phyloP scores from a whole-genome alignment of 805 yeast genomes.

The Saccharomycopsis selenospora region DNA sequence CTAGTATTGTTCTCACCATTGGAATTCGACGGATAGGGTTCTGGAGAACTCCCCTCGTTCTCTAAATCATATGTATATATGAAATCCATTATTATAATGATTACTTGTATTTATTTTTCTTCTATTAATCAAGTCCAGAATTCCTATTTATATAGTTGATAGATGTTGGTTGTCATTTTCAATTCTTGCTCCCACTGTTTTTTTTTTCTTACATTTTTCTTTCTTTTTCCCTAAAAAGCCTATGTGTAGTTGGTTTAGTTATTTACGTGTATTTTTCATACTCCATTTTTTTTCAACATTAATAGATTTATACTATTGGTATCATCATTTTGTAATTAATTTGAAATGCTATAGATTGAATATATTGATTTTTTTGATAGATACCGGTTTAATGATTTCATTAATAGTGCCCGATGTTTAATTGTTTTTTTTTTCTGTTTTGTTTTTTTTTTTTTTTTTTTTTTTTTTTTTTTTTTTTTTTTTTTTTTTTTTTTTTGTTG shows the following conservation, averaged over 20 bases:
- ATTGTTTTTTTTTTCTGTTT: too few species aligned
- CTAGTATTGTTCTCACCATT: background rate
- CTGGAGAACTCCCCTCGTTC: background rate
- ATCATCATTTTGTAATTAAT: too few species aligned
- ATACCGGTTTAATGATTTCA: too few species aligned
- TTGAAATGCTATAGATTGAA: too few species aligned
- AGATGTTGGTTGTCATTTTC: constrained; percentile 1
- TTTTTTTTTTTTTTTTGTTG: too few species aligned
- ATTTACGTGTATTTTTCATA: background rate
- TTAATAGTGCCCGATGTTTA: too few species aligned
- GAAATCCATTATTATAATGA: constrained; percentile 10
- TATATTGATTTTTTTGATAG: too few species aligned
- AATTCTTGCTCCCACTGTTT: too few species aligned
- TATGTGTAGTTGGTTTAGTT: background rate
- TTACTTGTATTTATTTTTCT: background rate
- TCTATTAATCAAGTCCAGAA: background rate
- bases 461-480: too few species aligned
- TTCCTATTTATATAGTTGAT: background rate
- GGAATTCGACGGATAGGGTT: background rate
- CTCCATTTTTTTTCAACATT: too few species aligned
- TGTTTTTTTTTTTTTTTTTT: too few species aligned
- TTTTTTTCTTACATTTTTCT: background rate
- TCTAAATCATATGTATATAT: constrained; percentile 16
- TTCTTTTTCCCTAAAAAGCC: background rate
- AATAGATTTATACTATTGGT: too few species aligned